Conservation (phyloP, 441 rosid genomes). For the Populus hybrid region DNA sequence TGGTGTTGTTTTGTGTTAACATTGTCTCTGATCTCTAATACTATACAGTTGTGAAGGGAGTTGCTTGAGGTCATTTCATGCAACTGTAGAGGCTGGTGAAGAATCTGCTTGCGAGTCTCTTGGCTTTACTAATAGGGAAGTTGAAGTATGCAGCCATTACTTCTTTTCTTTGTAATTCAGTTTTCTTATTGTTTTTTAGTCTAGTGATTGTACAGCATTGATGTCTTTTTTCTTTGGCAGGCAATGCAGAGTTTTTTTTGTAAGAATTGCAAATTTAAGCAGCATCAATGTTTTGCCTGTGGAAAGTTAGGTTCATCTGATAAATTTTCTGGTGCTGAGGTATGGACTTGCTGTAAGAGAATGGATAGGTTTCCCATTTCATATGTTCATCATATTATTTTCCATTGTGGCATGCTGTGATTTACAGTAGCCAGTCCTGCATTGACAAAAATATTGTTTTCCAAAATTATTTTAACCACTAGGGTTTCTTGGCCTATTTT, state of each 20-base stretch:
- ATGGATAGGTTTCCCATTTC: neutral
- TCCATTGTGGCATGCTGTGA: neutral
- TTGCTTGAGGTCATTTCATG: constrained; percentile 93
- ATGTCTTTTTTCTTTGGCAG: constrained; percentile 36
- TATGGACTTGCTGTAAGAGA: constrained; percentile 28
- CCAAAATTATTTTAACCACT: neutral
- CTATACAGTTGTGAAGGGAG: constrained; percentile 83
- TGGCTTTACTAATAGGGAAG: constrained; percentile 55
- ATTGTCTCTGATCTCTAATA: constrained; percentile 13
- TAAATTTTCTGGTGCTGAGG: constrained; percentile 69
- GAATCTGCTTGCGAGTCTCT: constrained; percentile 70
- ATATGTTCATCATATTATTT: constrained; percentile 1
- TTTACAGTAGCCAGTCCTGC: neutral
- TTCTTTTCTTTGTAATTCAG: constrained; percentile 14
- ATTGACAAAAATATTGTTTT: neutral
- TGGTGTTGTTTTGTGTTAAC: neutral
- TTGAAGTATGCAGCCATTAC: constrained; percentile 47
- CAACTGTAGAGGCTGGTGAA: constrained; percentile 53
- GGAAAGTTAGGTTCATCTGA: constrained; percentile 79
- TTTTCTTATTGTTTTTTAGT: constrained; percentile 7
- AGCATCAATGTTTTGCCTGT: constrained; percentile 85
- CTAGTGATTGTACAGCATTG: constrained; percentile 7
- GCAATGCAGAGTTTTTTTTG: constrained; percentile 56
- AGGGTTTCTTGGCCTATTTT: neutral
- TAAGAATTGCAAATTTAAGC: constrained; percentile 71